Base-by-base conservation (phyloP, 2,329 filamentous ascomycete genomes). In the Zymoseptoria ardabiliae region DNA sequence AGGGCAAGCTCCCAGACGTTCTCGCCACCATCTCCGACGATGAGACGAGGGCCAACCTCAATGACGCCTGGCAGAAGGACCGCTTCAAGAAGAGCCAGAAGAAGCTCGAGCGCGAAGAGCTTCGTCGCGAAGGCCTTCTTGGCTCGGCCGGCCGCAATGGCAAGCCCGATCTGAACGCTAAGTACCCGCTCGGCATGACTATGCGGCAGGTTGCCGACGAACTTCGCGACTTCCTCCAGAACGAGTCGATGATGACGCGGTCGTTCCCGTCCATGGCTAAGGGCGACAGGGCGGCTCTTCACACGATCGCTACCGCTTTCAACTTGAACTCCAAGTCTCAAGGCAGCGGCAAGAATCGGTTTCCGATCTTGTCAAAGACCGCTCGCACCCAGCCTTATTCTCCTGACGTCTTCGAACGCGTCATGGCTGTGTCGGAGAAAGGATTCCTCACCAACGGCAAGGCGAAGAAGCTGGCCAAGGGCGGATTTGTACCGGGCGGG, bases 201-300 rank as follows among this genome's bases (percentile, higher is more conserved):
- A 78, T 90, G 63, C 79, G 85, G 19, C 82, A 92, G 55, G 78
- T 96, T 51, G 85, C 86, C 61, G 78, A 83, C 19, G 90, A 96
- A 74, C 80, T 97, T 50, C 82, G 82, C 61, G 69, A 73, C 1
- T 97, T 97, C 70, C 75, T 97, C 21, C 71, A 84, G 23, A 81
- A 85, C 20, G 74, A 80, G 2, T 81, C 82, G 56, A 79, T 85
- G 66, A 86, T 28, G 63, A 91, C 89, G 52, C 79, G 94, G 5
- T 78, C 85, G 4, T 78, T 97, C 22, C 90, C 93, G 2, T 90
- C 93, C 0, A 95, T 97, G 86, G 85, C 90, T 58, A 90, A 91
- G 62, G 76, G 82, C 51, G 82, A 87, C 48, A 87, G 94, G 54
- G 92, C 90, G 71, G 77, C 85, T 5, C 81, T 97, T 19, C 94